phyloP scores from a whole-genome alignment of 2,329 filamentous ascomycete genomes.

The Botryotinia calthae region DNA sequence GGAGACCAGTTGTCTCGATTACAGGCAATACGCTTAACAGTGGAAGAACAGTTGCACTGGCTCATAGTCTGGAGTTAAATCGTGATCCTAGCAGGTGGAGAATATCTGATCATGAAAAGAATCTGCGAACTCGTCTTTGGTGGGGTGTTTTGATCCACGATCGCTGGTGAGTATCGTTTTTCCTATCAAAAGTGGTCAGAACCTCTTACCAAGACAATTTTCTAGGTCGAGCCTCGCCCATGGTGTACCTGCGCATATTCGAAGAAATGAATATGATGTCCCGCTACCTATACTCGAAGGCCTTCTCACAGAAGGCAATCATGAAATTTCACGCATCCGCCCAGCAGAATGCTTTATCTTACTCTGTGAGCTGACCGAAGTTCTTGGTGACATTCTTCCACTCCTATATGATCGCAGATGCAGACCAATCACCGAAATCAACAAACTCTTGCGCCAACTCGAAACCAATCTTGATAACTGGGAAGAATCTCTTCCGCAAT shows the following conservation, averaged over 20 bases:
- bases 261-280: constrained; percentile 30
- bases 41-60: constrained; percentile 51
- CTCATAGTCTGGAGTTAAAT: constrained; percentile 54
- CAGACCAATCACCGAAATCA: not conserved
- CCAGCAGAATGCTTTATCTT: constrained; percentile 4
- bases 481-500: constrained; percentile 4
- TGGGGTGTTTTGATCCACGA: constrained; percentile 56
- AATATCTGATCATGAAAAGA: constrained; percentile 51
- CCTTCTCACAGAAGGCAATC: constrained; percentile 17
- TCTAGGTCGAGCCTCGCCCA: constrained; percentile 32
- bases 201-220: not conserved
- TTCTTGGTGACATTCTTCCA: constrained; percentile 1
- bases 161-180: constrained; percentile 46
- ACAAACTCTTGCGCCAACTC: not conserved
- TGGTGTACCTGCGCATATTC: constrained; percentile 27
- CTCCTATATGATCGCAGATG: not conserved
- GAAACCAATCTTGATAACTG: not conserved
- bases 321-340: not conserved
- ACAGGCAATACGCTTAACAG: constrained; percentile 54
- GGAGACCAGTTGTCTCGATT: constrained; percentile 58
- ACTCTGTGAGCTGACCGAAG: not conserved
- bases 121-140: constrained; percentile 53
- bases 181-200: not conserved
- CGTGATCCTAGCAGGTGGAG: constrained; percentile 52
- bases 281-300: constrained; percentile 25